phyloP scores from a whole-genome alignment of 306 rosid genomes.

The Purshia tridentata region DNA sequence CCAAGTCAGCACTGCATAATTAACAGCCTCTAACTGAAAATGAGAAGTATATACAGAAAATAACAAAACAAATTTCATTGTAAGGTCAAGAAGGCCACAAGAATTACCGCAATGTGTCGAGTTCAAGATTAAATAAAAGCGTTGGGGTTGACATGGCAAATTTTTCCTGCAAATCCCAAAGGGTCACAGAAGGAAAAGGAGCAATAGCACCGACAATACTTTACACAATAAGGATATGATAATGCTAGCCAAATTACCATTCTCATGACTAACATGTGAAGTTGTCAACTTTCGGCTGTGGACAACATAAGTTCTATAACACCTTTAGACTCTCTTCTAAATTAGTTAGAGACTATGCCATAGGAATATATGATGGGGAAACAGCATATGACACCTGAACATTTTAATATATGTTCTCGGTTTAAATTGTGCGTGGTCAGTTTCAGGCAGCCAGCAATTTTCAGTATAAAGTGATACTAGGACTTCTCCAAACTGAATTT shows the following conservation, averaged over 20 bases:
- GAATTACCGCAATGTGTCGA: constrained; percentile 82
- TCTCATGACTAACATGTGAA: background rate
- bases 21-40: constrained; percentile 36
- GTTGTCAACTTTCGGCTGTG: background rate
- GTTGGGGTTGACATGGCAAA: constrained; percentile 77
- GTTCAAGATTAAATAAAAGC: constrained; percentile 88
- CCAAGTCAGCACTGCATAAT: constrained; percentile 94
- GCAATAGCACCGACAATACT: background rate
- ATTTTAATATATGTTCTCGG: background rate
- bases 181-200: constrained; percentile 27
- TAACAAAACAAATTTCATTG: constrained; percentile 20
- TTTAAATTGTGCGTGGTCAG: background rate
- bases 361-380: background rate
- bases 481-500: background rate
- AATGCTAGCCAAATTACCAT: background rate
- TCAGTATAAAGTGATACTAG: background rate
- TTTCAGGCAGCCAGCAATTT: background rate
- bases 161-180: constrained; percentile 65
- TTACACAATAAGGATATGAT: background rate
- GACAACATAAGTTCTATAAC: background rate
- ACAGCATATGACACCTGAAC: background rate
- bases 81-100: constrained; percentile 18
- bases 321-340: background rate
- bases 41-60: constrained; percentile 19
- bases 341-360: background rate